Evolutionary conservation across 177 flowering plant species (phyloP).

Genomic region (Tripterygium wilfordii): DNA sequence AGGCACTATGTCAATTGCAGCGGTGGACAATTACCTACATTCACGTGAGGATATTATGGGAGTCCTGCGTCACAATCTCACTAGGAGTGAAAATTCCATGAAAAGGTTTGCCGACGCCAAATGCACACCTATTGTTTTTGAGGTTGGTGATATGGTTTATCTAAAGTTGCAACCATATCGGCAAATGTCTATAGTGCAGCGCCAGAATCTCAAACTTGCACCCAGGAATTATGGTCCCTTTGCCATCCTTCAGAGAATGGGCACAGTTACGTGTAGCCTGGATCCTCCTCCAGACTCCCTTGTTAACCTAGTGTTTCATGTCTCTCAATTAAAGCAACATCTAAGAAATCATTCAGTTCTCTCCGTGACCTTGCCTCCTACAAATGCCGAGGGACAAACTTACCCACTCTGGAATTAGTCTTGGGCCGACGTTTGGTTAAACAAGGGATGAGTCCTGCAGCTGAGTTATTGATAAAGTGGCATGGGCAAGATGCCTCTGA

Average conservation of each 20-base stretch:
- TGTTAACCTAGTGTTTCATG: background rate
- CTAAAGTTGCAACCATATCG: conserved; percentile 1
- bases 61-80: background rate
- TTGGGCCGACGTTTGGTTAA: too few relatives aligned
- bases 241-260: background rate
- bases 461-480: too few relatives aligned
- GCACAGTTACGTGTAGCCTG: background rate
- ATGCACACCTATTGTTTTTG: background rate
- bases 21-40: background rate
- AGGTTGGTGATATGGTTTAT: background rate
- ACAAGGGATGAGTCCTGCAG: too few relatives aligned
- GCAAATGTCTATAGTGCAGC: background rate
- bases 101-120: background rate
- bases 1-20: background rate
- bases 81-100: background rate
- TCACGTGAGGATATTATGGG: background rate
- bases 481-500: too few relatives aligned
- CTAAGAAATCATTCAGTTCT: too few relatives aligned
- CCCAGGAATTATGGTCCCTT: background rate
- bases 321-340: too few relatives aligned
- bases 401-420: too few relatives aligned
- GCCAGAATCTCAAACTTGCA: background rate
- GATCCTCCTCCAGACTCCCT: background rate
- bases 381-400: too few relatives aligned
- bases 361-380: too few relatives aligned